phyloP scores from a whole-genome alignment of 192 early-diverging fungal species.

The Linnemannia exigua region DNA sequence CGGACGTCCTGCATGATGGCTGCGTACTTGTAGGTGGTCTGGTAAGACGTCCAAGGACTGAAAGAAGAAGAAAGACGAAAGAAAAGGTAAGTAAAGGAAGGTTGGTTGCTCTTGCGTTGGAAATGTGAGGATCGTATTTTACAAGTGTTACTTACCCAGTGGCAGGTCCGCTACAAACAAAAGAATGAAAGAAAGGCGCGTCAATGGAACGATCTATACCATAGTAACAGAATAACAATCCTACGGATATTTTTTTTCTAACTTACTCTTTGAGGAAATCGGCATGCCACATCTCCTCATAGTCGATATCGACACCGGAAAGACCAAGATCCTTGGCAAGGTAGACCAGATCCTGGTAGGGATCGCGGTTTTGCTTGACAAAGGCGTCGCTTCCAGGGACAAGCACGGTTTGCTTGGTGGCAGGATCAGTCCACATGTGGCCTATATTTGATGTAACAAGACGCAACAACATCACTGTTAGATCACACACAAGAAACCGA shows the following conservation, averaged over 20 bases:
- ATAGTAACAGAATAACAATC: too few species aligned
- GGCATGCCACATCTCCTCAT: slow-evolving; percentile 40
- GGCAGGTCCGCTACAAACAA: background rate
- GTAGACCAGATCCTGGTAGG: slow-evolving; percentile 54
- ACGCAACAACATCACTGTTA: background rate
- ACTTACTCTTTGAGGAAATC: background rate
- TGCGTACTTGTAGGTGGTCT: slow-evolving; percentile 33
- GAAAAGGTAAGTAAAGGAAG: background rate
- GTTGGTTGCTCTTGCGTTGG: too few species aligned
- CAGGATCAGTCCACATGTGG: slow-evolving; percentile 40
- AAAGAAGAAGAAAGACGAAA: background rate
- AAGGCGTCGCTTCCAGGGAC: slow-evolving; percentile 50
- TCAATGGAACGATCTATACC: too few species aligned
- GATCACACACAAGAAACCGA: too few species aligned
- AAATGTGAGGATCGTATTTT: background rate
- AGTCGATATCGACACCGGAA: slow-evolving; percentile 49
- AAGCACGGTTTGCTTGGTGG: slow-evolving; percentile 30
- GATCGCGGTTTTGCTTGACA: slow-evolving; percentile 44
- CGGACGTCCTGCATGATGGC: slow-evolving; percentile 31
- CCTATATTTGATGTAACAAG: background rate
- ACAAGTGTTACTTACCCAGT: slow-evolving; percentile 16
- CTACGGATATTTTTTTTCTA: too few species aligned
- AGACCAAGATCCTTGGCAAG: slow-evolving; percentile 57
- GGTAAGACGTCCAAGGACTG: slow-evolving; percentile 23
- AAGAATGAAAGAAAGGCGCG: too few species aligned